A percentile compares a stretch with the other conserved stretches of the same genome.
phyloP scores from a whole-genome alignment of 2,329 filamentous ascomycete species.

The Penicillium occitanis region DNA sequence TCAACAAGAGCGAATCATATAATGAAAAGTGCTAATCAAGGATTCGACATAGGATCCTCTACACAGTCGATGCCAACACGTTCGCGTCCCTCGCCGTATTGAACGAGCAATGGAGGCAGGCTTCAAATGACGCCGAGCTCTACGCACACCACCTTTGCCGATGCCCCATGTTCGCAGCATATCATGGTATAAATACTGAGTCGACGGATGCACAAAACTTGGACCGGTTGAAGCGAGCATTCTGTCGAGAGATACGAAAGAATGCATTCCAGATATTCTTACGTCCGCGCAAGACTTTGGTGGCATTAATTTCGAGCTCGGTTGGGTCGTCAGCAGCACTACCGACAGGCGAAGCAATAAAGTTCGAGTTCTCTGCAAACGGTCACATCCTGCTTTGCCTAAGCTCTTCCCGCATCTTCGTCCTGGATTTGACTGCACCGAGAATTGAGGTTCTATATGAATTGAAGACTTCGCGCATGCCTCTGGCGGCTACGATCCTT shows the following conservation, averaged over 20 bases:
- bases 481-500: slow-evolving; percentile 72
- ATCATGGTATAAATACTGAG: slow-evolving; percentile 34
- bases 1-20: not conserved
- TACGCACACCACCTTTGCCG: slow-evolving; percentile 49
- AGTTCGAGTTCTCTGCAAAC: slow-evolving; percentile 74
- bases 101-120: slow-evolving; percentile 46
- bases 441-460: slow-evolving; percentile 69
- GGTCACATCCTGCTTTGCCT: slow-evolving; percentile 75
- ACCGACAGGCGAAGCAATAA: slow-evolving; percentile 80
- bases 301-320: slow-evolving; percentile 79
- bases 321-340: slow-evolving; percentile 78
- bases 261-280: slow-evolving; percentile 76
- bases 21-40: slow-evolving; percentile 1
- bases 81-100: slow-evolving; percentile 50
- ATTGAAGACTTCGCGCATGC: slow-evolving; percentile 74
- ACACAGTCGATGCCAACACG: slow-evolving; percentile 46
- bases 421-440: slow-evolving; percentile 65
- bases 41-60: slow-evolving; percentile 43
- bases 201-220: slow-evolving; percentile 51
- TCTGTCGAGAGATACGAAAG: slow-evolving; percentile 69
- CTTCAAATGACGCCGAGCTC: slow-evolving; percentile 44
- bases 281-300: slow-evolving; percentile 66
- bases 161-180: slow-evolving; percentile 45
- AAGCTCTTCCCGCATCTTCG: slow-evolving; percentile 80
- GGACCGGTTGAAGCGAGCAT: slow-evolving; percentile 61